These are phyloP conservation scores for Ustilago xerochloae DNA, from an alignment of 1,284 basidiomycete genomes.

Conservation along the genomic window DNA sequence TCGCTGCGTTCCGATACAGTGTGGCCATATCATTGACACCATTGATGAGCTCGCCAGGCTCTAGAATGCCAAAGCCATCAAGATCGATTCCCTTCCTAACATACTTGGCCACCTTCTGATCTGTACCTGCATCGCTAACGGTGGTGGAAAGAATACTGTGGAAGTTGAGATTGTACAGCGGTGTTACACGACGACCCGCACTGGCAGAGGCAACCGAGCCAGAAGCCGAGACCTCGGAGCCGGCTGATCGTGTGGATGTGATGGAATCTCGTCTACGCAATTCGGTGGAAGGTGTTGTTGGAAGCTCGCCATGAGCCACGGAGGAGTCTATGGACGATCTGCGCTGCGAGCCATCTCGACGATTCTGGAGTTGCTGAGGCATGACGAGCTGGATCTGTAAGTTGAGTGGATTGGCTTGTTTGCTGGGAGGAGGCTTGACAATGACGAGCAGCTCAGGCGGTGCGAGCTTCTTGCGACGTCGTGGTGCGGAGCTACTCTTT, in stretches of 20 bases:
- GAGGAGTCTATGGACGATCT: conserved; percentile 38
- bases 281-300: conserved; percentile 9
- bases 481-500: conserved; percentile 12
- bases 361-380: conserved; percentile 28
- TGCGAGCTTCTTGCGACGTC: conserved; percentile 39
- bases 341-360: conserved; percentile 21
- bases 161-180: conserved; percentile 90
- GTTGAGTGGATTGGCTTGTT: conserved; percentile 86
- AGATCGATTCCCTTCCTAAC: conserved; percentile 76
- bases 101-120: conserved; percentile 92
- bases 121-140: conserved; percentile 90
- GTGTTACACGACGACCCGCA: conserved; percentile 78
- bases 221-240: conserved; percentile 34
- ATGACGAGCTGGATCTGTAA: conserved; percentile 89
- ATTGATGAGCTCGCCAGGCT: conserved; percentile 58
- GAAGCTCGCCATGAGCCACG: conserved; percentile 10
- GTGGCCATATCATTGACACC: conserved; percentile 54
- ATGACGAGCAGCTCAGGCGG: conserved; percentile 64
- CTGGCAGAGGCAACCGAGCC: conserved; percentile 42
- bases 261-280: conserved; percentile 49
- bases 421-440: conserved; percentile 80
- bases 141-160: conserved; percentile 93
- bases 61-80: conserved; percentile 67
- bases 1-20: conserved; percentile 10
- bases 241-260: conserved; percentile 39